phyloP scores from a whole-genome alignment of 2,329 filamentous ascomycete genomes.

The Byssoonygena ceratinophila region DNA sequence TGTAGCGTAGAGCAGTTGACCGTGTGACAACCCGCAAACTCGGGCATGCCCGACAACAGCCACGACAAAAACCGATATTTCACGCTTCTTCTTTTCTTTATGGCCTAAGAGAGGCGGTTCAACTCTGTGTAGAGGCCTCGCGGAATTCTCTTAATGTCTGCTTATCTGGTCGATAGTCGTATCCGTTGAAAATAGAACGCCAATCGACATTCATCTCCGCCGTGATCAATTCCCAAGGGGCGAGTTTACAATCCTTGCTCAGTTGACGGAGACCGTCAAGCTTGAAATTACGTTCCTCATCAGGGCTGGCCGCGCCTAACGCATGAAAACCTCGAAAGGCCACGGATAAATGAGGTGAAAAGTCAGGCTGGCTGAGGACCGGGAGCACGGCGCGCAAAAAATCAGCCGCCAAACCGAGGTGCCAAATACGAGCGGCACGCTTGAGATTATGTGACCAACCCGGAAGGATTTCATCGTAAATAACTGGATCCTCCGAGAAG shows the following conservation, averaged over 20 bases:
- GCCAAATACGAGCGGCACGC: background rate
- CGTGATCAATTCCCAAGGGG: background rate
- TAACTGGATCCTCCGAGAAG: background rate
- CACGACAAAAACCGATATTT: too few species aligned
- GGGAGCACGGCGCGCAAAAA: slow-evolving; percentile 1
- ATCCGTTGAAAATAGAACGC: background rate
- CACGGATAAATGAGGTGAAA: background rate
- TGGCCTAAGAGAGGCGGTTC: background rate
- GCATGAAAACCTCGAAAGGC: slow-evolving; percentile 1
- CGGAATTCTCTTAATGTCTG: background rate
- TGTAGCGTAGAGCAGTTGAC: too few species aligned
- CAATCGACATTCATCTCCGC: background rate
- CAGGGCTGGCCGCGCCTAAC: background rate
- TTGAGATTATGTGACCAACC: background rate
- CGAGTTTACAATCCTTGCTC: background rate
- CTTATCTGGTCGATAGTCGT: background rate
- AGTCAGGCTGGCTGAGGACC: background rate
- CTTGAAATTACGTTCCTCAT: background rate
- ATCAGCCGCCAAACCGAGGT: background rate
- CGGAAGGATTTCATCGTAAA: background rate
- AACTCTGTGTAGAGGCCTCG: background rate
- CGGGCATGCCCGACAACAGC: too few species aligned
- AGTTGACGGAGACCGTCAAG: background rate
- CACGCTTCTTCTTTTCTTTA: background rate
- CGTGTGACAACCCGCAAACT: too few species aligned